A percentile compares a stretch with the other conserved stretches of the same genome.
Evolutionary conservation across 345 rosid species (phyloP).

Genomic region (Nephelium lappaceum): DNA sequence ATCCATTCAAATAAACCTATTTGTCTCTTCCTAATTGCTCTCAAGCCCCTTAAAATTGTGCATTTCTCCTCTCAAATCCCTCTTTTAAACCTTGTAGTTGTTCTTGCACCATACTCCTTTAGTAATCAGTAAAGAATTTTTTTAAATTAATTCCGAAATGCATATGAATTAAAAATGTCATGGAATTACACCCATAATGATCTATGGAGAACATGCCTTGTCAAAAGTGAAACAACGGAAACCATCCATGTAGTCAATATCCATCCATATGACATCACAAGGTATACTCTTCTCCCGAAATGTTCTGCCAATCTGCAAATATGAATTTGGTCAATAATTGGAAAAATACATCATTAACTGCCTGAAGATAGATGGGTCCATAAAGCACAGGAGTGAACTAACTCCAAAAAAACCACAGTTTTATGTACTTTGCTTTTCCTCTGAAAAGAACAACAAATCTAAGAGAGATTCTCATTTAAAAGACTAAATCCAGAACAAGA

Average conservation of each 20-base stretch:
- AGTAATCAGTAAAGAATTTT: background rate
- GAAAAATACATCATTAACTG: slow-evolving; percentile 1
- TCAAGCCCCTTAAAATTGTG: background rate
- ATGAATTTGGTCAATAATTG: slow-evolving; percentile 17
- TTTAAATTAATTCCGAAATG: background rate
- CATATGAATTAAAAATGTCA: background rate
- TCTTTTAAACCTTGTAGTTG: background rate
- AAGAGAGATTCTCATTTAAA: background rate
- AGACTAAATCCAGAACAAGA: background rate
- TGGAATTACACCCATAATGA: background rate
- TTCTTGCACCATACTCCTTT: background rate
- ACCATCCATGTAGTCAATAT: slow-evolving; percentile 97
- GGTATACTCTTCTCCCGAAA: slow-evolving; percentile 89
- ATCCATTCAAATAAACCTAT: background rate
- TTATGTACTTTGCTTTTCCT: background rate
- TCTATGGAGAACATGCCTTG: slow-evolving; percentile 51
- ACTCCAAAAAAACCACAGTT: background rate
- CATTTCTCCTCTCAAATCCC: background rate
- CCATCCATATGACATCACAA: slow-evolving; percentile 96
- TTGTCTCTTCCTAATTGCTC: background rate
- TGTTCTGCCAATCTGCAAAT: slow-evolving; percentile 59
- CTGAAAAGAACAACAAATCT: background rate
- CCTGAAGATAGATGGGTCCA: background rate
- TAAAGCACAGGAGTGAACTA: background rate
- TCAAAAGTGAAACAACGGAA: slow-evolving; percentile 96